Evolutionary conservation across 805 yeast species (phyloP), one percentile per base, ranked within the genome.

Genomic region (Saturnispora quitensis): DNA sequence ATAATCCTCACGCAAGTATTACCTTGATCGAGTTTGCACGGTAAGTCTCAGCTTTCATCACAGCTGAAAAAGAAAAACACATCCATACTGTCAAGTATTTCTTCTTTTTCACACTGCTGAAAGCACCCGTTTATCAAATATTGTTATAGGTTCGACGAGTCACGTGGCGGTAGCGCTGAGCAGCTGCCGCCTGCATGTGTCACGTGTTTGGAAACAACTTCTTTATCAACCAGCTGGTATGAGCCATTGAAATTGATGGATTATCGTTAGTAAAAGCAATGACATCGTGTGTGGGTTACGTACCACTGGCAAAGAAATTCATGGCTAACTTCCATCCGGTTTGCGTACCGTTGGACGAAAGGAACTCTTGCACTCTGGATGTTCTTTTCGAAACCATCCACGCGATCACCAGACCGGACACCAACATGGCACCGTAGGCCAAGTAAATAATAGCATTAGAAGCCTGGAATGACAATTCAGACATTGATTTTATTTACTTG

Each of bases 271-370:
- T 46, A 47, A 22, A 31, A 44, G 50, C 52, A 52, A 48, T 5
- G 42, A 38, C 20, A 40, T 40, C 5, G 10, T 20, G 18, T 10
- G 13, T 35, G 50, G 50, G 17, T 63, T 67, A 83, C 86, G 71
- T 73, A 78, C 95, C 95, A 58, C 95, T 82, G 48, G 97, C 97
- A 50, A 90, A 80, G 64, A 90, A 90, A 66, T 90, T 90, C 54
- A 90, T 73, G 2, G 96, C 86, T 59, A 90, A 70, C 1, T 96
- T 96, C n/a, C 88, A 34, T 27, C 89, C 95, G 43, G 74, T 74
- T 60, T 86, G 90, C 1, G 96, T 81, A 12, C 93, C 84, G 68
- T 89, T 87, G 3, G 90, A 82, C 2, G 89, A 75, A 50, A 89
- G 68, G 62, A 86, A 90, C 6, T 81, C 75, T 40, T 74, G 72